phyloP scores from a whole-genome alignment of 495 filamentous ascomycete species.

The Tuber indicum region DNA sequence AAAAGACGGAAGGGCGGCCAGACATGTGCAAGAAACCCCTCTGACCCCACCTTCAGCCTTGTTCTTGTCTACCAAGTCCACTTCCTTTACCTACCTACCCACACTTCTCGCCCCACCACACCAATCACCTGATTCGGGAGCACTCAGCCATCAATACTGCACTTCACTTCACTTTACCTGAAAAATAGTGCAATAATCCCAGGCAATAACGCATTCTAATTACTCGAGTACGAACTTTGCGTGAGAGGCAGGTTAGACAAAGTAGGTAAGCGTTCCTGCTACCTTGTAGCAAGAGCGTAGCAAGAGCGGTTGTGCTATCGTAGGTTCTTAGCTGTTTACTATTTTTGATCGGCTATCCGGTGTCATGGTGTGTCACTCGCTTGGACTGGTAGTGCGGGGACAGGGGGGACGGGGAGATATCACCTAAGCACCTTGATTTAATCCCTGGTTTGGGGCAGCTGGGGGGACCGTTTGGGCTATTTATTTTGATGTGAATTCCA shows the following conservation, averaged over 20 bases:
- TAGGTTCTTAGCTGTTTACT: background rate
- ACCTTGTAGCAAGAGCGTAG: background rate
- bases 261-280: background rate
- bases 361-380: background rate
- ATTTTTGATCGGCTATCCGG: background rate
- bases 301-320: too few relatives aligned
- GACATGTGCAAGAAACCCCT: background rate
- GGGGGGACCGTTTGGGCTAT: background rate
- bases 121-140: background rate
- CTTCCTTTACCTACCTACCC: background rate
- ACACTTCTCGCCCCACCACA: background rate
- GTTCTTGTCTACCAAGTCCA: background rate
- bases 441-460: background rate
- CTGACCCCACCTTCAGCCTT: background rate
- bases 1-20: background rate
- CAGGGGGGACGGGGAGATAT: background rate
- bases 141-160: background rate
- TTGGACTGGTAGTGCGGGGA: background rate
- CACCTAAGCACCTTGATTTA: background rate
- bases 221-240: background rate
- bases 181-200: background rate
- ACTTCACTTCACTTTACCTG: background rate
- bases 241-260: background rate
- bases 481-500: background rate
- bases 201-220: background rate